Evolutionary conservation across 768 basidiomycete genomes (phyloP), one percentile per base, ranked within the genome.

Genomic region (Panus rudis): DNA sequence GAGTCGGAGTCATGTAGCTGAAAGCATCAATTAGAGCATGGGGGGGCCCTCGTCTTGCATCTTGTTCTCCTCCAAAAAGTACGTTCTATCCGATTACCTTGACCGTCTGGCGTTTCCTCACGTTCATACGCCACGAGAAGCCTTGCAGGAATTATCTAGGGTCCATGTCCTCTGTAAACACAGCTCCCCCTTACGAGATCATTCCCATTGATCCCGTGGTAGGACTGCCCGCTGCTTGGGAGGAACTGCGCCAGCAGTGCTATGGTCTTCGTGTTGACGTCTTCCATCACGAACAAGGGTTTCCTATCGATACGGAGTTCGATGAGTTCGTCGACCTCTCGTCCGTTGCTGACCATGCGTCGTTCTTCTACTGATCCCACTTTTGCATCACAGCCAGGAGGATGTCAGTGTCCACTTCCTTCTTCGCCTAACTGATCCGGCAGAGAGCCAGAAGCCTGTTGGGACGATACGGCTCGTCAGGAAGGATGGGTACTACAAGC

Each of bases 231-330:
- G 37, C 50, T 3, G 59, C 52, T 37, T 69, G 70, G 20, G 63
- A 68, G 41, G 58, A 60, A 46, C 74, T 86, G 45, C 64, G 72
- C 8, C 70, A 82, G 54, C 76, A 84, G 54, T 90, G 86, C 63
- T 73, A 75, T 63, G 64, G 73, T 52, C 68, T 89, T 41, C 64
- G 77, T 47, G 70, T 77, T 43, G 63, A 64, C 25, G 79, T 84
- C 43, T 84, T 84, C 59, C 68, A 73, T 51, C 62, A 64, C 52
- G 80, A 85, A 60, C 83, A 88, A 63, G 67, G 68, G 30, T 92
- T 90, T 54, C 72, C 84, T 34, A 63, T 84, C 17, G 84, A 88
- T 39, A 70, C 68, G 6, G 89, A 92, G 62, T 68, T 83, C 52
- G 89, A 92, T 63, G 71, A 76, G 87, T 84, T 43, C 51, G 64